Base-by-base conservation (phyloP, 345 rosid genomes). In the Acer saccharum region DNA sequence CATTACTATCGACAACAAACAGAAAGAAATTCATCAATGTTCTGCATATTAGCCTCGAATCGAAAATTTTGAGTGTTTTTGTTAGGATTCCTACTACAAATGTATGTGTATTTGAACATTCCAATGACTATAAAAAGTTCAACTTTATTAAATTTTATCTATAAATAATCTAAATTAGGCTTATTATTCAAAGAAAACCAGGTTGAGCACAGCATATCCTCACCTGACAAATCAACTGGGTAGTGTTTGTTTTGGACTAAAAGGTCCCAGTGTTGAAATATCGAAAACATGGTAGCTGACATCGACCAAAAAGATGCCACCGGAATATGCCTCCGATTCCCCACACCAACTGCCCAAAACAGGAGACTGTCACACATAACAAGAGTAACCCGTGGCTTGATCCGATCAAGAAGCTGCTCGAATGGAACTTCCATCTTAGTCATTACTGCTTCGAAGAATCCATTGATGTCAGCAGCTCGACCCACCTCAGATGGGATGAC, bases 401-500 rank as follows among this genome's bases (percentile, higher is more conserved):
- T 16, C 64, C 57, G 29, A 43, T 81, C 83, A 4, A 81, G 52
- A 6, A 81, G 69, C 32, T 27, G 29, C 58, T 81, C 77, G n/a
- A 72, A 77, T 0, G 83, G 83, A 39, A 32, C 74, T 48, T 80
- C 79, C 79, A 83, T 68, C 52, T 83, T 77, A 5, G 78, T 80
- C 69, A 6, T 0, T 25, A 69, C 76, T 9, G 81, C 86, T 50
- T 64, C 78, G 12, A 83, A 0, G 73, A 83, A 83, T 10, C 44
- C 76, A 10, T 43, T 32, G 7, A 74, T 27, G 23, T 83, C 58
- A 13, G 25, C 55, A 10, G 68, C 65, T 4, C 76, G 81, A 20
- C 23, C 81, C 13, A 2, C 63, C 65, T 80, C 83, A 5, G 79
- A 74, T 7, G 86, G 81, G 14, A 83, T 65, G 9, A 77, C 74